Percentiles rank a stretch among this genome's conserved stretches.
phyloP scores from a whole-genome alignment of 1,284 basidiomycete genomes.

The Moesziomyces antarcticus region DNA sequence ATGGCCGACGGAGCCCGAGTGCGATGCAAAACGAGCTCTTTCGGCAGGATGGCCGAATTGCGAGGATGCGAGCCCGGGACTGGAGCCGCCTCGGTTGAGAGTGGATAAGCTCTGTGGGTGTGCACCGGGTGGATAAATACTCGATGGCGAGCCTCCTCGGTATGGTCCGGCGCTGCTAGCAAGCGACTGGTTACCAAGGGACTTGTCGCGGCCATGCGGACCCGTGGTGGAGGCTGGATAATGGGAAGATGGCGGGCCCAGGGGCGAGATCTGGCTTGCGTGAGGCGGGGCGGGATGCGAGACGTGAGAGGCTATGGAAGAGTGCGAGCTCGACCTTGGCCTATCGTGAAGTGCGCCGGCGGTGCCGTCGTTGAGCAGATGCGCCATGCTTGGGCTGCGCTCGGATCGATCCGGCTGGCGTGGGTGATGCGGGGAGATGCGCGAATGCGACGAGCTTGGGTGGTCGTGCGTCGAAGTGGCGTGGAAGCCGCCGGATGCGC shows the following conservation, averaged over 20 bases:
- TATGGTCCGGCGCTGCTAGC: constrained; percentile 8
- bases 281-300: constrained; percentile 28
- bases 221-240: neutral
- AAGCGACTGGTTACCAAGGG: neutral
- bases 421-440: constrained; percentile 14
- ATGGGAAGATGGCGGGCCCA: constrained; percentile 7
- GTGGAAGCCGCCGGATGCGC: constrained; percentile 30
- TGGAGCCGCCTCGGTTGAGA: constrained; percentile 30
- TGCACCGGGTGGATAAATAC: constrained; percentile 14
- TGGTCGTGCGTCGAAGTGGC: constrained; percentile 5
- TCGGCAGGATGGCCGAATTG: constrained; percentile 20
- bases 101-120: constrained; percentile 20
- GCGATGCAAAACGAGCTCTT: constrained; percentile 19
- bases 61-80: constrained; percentile 22
- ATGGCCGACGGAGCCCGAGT: constrained; percentile 15
- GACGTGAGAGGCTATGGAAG: constrained; percentile 40
- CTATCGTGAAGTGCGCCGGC: constrained; percentile 45
- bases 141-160: constrained; percentile 25
- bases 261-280: constrained; percentile 27
- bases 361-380: constrained; percentile 46
- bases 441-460: constrained; percentile 26
- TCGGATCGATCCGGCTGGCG: constrained; percentile 29
- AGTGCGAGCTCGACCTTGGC: constrained; percentile 44
- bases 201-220: constrained; percentile 18
- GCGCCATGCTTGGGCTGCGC: constrained; percentile 51